Base-by-base conservation (phyloP, 2,329 filamentous ascomycete genomes). In the Ophiostoma quercus region DNA sequence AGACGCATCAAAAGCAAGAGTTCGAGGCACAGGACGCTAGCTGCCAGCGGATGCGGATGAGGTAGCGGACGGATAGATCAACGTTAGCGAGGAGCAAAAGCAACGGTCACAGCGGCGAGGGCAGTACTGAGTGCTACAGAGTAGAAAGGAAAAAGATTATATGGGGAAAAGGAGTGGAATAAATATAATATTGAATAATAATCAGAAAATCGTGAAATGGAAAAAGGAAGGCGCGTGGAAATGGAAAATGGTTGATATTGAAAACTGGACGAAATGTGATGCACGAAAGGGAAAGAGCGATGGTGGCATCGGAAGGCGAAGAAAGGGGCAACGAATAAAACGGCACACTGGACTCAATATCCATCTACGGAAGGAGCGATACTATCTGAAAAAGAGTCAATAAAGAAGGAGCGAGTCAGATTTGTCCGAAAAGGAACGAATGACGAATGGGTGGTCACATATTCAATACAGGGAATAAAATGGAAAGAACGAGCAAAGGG, bases 171-270 rank as follows among this genome's bases (percentile, higher is more conserved):
- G 51, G 22, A 25, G 51, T 57, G 14, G 6, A 51, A n/a, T 51
- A 57, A 22, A 57, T 57, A 57, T 25, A 12, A 25, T 57, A 57
- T 25, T 25, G n/a, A 25, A 16, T 25, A 11, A 19, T 25, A 57
- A 25, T 57, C 11, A 9, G 8, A 57, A 11, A 25, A 11, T 16
- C 54, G 11, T 14, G 2, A 32, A 60, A 60, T 32, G 32, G 54
- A 32, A 60, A 29, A 60, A 16, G 43, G 43, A 57, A 57, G 51
- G 51, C 51, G 51, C 51, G 51, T 57, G 51, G 51, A 57, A 25
- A 19, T 47, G 43, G 43, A 8, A 19, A 47, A 47, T 47, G 43
- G 16, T 47, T 47, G 43, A 19, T 47, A 47, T 47, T 1, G 22
- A 57, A 57, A 57, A 25, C 3, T 22, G 47, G n/a, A 57, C 8